Conservation (phyloP, 768 basidiomycete genomes). For the Royoungia palumana region DNA sequence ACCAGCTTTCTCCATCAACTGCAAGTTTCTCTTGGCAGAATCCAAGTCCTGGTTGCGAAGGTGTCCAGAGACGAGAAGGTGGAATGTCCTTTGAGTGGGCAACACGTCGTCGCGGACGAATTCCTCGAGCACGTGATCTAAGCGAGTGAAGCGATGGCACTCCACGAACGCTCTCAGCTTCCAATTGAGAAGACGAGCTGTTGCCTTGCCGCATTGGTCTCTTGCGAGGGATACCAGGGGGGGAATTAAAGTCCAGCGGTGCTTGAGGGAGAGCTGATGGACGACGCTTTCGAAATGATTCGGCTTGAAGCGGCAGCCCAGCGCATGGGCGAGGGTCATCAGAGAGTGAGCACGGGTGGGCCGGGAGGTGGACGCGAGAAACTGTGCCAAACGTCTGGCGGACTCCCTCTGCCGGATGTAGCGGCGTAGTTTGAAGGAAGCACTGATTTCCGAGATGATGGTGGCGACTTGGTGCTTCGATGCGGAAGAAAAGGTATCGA, state of each 20-base stretch:
- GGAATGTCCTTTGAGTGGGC: conserved; percentile 64
- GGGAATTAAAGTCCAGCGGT: conserved; percentile 51
- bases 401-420: conserved; percentile 34
- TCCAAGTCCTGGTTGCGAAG: conserved; percentile 64
- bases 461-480: conserved; percentile 8
- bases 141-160: conserved; percentile 42
- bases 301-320: conserved; percentile 49
- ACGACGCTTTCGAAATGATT: conserved; percentile 58
- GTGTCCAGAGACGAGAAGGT: conserved; percentile 63
- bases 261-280: conserved; percentile 43
- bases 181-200: conserved; percentile 67
- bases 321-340: conserved; percentile 44
- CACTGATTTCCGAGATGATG: conserved; percentile 15
- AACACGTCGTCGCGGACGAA: conserved; percentile 44
- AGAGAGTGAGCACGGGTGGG: conserved; percentile 44
- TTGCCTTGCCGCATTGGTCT: conserved; percentile 47
- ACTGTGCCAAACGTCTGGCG: conserved; percentile 32
- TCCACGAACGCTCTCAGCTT: conserved; percentile 59
- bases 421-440: conserved; percentile 21
- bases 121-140: conserved; percentile 47
- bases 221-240: conserved; percentile 47
- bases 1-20: conserved; percentile 54
- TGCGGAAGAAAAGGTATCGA: conserved; percentile 25
- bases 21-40: conserved; percentile 52
- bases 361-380: conserved; percentile 29